Evolutionary conservation across 1,139 yeast species (phyloP).

Genomic region (Scheffersomyces titani): DNA sequence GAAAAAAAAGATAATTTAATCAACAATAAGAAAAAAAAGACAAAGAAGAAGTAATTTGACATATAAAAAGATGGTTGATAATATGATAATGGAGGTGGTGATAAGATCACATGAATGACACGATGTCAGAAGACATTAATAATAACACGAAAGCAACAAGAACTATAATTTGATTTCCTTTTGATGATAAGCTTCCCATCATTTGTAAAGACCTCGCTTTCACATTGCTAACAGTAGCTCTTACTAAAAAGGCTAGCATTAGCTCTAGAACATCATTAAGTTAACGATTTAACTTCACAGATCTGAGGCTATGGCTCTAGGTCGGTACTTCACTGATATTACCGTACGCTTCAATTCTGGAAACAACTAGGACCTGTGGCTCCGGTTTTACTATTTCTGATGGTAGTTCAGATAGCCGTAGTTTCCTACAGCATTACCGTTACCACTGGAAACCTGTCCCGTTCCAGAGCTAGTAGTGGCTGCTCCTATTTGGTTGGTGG

Average conservation of each 20-base stretch:
- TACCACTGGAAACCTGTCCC: conserved; percentile 8
- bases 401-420: conserved; percentile 40
- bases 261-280: not conserved
- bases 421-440: conserved; percentile 27
- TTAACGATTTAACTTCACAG: not conserved
- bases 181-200: not conserved
- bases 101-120: not conserved
- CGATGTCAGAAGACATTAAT: conserved; percentile 1
- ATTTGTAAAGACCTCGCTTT: not conserved
- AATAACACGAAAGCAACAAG: conserved; percentile 3
- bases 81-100: not conserved
- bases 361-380: too few relatives aligned
- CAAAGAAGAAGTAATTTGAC: not conserved
- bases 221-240: not conserved
- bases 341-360: not conserved
- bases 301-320: not conserved
- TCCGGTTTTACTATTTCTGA: conserved; percentile 13
- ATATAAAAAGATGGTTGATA: not conserved
- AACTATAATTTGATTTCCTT: not conserved
- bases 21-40: not conserved
- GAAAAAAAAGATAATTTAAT: too few relatives aligned
- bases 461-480: conserved; percentile 8
- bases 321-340: not conserved
- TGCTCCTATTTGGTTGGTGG: conserved; percentile 33
- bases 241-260: not conserved